Evolutionary conservation across 2,329 filamentous ascomycete species (phyloP), one percentile per base, ranked within the genome.

Genomic region (Clonostachys byssicola): DNA sequence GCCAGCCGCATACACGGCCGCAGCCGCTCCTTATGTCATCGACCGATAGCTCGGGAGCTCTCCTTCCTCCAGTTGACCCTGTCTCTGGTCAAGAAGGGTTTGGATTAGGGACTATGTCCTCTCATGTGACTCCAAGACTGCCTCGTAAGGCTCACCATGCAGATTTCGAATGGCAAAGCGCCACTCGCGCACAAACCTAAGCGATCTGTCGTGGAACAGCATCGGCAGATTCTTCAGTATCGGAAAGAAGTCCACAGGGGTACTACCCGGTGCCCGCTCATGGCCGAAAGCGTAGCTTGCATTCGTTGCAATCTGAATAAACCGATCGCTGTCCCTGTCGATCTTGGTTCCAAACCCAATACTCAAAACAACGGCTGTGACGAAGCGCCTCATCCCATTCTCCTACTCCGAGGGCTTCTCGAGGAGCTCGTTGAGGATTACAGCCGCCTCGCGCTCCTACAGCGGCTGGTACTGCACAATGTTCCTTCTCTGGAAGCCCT

Each of bases 1-100:
- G 12, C 74, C 74, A 12, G 74, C 73, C 34, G 71, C 69, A 53
- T 67, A 75, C 12, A 77, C 66, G 9, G 73, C 68, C 2, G 67
- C 74, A 2, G 72, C 67, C 5, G 73, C 73, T 14, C 74, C 74
- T 53, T 76, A 78, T 71, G 44, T 76, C 72, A 12, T 66, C 65
- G 13, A 69, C 51, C 0, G 63, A 67, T 33, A 71, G 49, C n/a
- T 73, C 64, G 2, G 59, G 59, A 13, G 45, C 23, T 54, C 51
- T 34, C 60, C 63, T 3, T 57, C 52, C n/a, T 58, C 52, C 43
- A 30, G 43, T 18, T 45, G 43, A 6, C n/a, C 10, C 43, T 45
- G 34, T 12, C 35, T 12, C 36, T 39, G 14, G 12, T 39, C 36
- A n/a, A 39, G 36, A 18, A 18, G 14, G 2, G 3, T 5, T n/a